Evolutionary conservation across 371 early-diverging fungal species (phyloP).

Genomic region (Encephalitozoon hellem): DNA sequence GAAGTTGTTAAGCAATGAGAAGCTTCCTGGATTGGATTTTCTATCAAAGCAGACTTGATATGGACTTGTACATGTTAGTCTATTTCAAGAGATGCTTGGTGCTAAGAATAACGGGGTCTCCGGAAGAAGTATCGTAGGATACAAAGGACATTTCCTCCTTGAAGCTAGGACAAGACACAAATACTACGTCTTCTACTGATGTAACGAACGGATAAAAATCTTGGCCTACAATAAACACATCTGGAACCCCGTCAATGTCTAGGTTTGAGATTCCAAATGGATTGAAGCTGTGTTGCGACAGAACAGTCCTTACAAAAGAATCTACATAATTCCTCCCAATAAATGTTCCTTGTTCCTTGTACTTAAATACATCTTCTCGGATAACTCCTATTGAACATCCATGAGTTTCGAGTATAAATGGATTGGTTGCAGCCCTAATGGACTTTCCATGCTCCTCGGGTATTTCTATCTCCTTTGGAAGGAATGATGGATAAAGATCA

Average conservation of each 20-base stretch:
- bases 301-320: constrained; percentile 25
- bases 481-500: not conserved
- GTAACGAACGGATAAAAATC: constrained; percentile 11
- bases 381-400: constrained; percentile 13
- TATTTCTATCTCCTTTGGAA: not conserved
- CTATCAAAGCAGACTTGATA: constrained; percentile 12
- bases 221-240: constrained; percentile 25
- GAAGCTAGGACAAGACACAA: constrained; percentile 14
- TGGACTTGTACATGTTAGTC: not conserved
- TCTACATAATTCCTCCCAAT: constrained; percentile 28
- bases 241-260: not conserved
- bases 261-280: constrained; percentile 30
- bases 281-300: constrained; percentile 37
- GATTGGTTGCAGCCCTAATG: constrained; percentile 24
- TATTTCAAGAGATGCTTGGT: not conserved
- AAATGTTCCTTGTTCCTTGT: constrained; percentile 27
- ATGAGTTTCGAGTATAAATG: constrained; percentile 11
- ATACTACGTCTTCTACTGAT: not conserved
- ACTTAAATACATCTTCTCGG: constrained; percentile 15
- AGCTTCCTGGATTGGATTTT: constrained; percentile 56
- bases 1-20: constrained; percentile 80
- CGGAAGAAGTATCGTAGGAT: not conserved
- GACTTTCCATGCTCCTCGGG: not conserved
- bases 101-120: not conserved
- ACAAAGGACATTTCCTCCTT: not conserved